phyloP scores from a whole-genome alignment of 805 yeast species.

The Candida railenensis region DNA sequence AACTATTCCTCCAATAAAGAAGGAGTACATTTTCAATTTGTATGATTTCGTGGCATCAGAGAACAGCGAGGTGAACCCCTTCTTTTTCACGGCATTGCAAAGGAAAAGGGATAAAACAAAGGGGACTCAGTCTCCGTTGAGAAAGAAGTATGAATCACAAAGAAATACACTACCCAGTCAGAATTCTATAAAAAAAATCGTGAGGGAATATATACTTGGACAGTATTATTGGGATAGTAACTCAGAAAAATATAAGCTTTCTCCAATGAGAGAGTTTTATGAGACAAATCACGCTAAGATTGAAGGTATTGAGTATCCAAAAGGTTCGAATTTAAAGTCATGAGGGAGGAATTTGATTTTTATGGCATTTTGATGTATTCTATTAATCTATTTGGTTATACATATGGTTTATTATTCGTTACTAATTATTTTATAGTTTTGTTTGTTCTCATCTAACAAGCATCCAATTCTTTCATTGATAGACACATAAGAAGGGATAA shows the following conservation, averaged over 20 bases:
- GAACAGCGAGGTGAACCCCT: constrained; percentile 14
- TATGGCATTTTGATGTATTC: too few relatives aligned
- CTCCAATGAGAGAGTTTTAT: constrained; percentile 26
- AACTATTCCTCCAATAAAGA: not conserved
- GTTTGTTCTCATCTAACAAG: constrained; percentile 38
- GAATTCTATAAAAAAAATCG: constrained; percentile 24
- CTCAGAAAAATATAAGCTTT: constrained; percentile 16
- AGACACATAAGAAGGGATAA: constrained; percentile 30
- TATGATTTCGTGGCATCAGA: not conserved
- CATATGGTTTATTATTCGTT: not conserved
- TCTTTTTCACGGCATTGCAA: constrained; percentile 26
- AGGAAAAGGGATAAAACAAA: constrained; percentile 18
- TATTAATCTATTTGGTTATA: constrained; percentile 1
- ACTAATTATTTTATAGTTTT: constrained; percentile 36
- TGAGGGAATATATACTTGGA: constrained; percentile 25
- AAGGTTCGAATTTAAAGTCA: too few relatives aligned
- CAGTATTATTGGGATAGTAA: constrained; percentile 27
- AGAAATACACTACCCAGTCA: constrained; percentile 29
- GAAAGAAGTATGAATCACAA: constrained; percentile 17
- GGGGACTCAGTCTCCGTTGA: constrained; percentile 14
- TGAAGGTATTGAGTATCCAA: too few relatives aligned
- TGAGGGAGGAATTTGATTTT: too few relatives aligned
- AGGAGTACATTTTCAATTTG: not conserved
- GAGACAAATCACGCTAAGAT: constrained; percentile 11
- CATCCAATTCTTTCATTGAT: constrained; percentile 30